phyloP scores from a whole-genome alignment of 176 grass and related monocot species.

The Musa acuminata region DNA sequence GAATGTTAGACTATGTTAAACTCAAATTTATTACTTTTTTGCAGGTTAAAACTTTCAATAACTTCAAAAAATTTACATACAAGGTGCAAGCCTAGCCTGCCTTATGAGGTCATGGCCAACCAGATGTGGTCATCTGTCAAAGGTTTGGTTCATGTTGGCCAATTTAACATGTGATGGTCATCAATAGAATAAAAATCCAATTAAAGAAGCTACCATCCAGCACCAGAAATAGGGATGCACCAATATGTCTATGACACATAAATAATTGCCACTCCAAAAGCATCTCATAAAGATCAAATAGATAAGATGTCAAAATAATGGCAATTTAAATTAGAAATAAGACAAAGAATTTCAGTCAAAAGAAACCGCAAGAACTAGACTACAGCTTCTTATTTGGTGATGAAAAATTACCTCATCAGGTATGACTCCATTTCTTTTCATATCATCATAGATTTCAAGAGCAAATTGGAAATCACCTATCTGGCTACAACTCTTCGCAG shows the following conservation, averaged over 20 bases:
- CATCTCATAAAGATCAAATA: constrained; percentile 17
- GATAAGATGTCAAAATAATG: neutral
- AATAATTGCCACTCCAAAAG: neutral
- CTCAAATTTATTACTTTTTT: too few relatives aligned
- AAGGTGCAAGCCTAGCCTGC: too few relatives aligned
- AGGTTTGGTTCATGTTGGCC: too few relatives aligned
- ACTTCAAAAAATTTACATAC: too few relatives aligned
- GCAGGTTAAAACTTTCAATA: too few relatives aligned
- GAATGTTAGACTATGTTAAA: too few relatives aligned
- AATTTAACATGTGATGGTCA: too few relatives aligned
- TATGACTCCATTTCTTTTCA: constrained; percentile 79
- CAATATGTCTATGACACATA: neutral
- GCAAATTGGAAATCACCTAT: constrained; percentile 81
- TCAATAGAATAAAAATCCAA: too few relatives aligned
- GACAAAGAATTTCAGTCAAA: constrained; percentile 5
- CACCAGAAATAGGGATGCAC: too few relatives aligned
- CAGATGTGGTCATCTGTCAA: too few relatives aligned
- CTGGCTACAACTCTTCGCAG: constrained; percentile 85
- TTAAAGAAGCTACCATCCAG: too few relatives aligned
- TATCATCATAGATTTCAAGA: constrained; percentile 91
- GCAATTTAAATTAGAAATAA: constrained; percentile 1
- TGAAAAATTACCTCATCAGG: constrained; percentile 74
- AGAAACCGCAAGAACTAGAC: constrained; percentile 17
- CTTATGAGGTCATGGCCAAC: too few relatives aligned
- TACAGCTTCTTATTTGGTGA: neutral